These are phyloP conservation scores for Sporisorium reilianum DNA, from an alignment of 1,284 basidiomycete genomes.

Conservation along the genomic window DNA sequence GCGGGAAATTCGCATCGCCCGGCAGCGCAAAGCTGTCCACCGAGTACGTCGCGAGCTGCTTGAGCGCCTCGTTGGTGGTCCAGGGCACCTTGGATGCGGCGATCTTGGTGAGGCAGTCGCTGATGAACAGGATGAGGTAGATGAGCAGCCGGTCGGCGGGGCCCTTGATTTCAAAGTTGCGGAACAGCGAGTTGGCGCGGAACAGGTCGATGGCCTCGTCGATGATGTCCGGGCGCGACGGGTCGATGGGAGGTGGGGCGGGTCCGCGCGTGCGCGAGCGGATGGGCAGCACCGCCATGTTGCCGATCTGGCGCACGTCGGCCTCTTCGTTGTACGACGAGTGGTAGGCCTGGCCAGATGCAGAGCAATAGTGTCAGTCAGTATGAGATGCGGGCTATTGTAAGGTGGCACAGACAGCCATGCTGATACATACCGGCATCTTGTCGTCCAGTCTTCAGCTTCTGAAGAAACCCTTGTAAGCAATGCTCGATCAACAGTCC, in stretches of 20 bases:
- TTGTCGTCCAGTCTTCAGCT: neutral
- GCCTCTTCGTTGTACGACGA: slow-evolving; percentile 90
- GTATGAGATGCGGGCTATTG: too few species aligned
- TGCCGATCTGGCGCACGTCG: slow-evolving; percentile 86
- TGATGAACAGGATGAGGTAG: slow-evolving; percentile 97
- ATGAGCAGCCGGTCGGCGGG: slow-evolving; percentile 95
- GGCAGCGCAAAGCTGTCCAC: slow-evolving; percentile 91
- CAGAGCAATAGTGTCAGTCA: too few species aligned
- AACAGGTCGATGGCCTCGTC: slow-evolving; percentile 98
- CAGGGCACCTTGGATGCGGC: slow-evolving; percentile 61
- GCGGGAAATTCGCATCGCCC: slow-evolving; percentile 92
- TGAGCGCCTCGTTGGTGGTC: slow-evolving; percentile 81
- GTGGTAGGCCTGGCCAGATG: slow-evolving; percentile 79
- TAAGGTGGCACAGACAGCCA: too few species aligned
- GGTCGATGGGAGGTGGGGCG: slow-evolving; percentile 82
- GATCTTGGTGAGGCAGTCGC: slow-evolving; percentile 84
- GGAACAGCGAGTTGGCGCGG: slow-evolving; percentile 97
- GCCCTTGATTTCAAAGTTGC: slow-evolving; percentile 99
- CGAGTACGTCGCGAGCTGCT: slow-evolving; percentile 88
- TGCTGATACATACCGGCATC: slow-evolving; percentile 6
- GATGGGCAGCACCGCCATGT: slow-evolving; percentile 90
- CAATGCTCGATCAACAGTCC: neutral
- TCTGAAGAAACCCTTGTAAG: neutral
- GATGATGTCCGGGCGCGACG: slow-evolving; percentile 85
- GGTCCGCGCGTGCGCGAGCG: slow-evolving; percentile 91